A percentile compares a stretch with the other conserved stretches of the same genome.
phyloP scores from a whole-genome alignment of 2,329 filamentous ascomycete species.

The Chrysoporthe deuterocubensis region DNA sequence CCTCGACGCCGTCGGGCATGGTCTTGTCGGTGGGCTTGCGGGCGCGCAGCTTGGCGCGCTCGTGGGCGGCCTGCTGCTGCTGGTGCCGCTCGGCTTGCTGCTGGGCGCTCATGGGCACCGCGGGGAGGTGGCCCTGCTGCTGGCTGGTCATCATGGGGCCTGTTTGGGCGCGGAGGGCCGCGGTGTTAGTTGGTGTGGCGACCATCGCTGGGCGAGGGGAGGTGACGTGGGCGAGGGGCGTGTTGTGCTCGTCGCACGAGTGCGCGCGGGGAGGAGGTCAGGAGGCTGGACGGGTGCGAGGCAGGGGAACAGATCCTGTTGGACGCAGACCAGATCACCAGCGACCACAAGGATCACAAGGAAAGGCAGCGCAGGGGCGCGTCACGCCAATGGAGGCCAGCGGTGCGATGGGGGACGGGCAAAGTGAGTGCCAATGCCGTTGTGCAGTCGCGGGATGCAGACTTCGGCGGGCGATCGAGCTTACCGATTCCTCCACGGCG shows the following conservation, averaged over 20 bases:
- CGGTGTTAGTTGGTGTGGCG: conserved; percentile 17
- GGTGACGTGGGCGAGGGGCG: not conserved
- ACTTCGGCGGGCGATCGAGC: not conserved
- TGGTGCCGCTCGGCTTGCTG: conserved; percentile 56
- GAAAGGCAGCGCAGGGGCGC: not conserved
- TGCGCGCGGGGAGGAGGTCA: conserved; percentile 2
- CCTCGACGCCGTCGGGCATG: conserved; percentile 86
- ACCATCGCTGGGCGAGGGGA: conserved; percentile 1
- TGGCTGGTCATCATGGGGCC: conserved; percentile 61
- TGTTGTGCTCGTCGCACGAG: not conserved
- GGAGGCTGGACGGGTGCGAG: not conserved
- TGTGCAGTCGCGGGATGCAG: conserved; percentile 9
- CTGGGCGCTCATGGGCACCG: conserved; percentile 56
- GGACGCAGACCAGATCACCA: not conserved
- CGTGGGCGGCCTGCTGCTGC: conserved; percentile 57
- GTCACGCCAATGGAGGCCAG: not conserved
- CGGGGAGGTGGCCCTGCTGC: conserved; percentile 31
- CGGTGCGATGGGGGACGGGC: not conserved
- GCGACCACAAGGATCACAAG: not conserved
- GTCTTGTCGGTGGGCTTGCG: conserved; percentile 94
- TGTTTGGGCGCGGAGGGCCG: conserved; percentile 33
- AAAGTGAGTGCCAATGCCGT: not conserved
- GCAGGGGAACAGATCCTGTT: conserved; percentile 4
- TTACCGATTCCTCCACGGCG: conserved; percentile 59
- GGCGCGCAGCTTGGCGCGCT: conserved; percentile 77